Conservation (phyloP, 257 asterid genomes). For the Fraxinus cuspidata region DNA sequence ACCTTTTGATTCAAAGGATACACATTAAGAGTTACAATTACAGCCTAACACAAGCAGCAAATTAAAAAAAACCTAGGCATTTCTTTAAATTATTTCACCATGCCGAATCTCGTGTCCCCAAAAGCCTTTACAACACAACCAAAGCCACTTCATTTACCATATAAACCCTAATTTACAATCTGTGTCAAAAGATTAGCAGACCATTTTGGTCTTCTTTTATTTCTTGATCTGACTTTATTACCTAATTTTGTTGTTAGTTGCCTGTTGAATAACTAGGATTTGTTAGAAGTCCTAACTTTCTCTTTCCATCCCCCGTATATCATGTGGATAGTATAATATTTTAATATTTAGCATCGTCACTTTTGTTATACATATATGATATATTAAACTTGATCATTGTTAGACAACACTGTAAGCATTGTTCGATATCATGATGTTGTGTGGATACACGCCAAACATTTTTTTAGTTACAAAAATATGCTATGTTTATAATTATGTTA, state of each 20-base stretch:
- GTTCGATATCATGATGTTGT: not conserved
- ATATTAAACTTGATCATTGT: no score
- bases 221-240: constrained; percentile 32
- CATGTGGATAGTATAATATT: not conserved
- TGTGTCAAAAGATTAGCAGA: constrained; percentile 41
- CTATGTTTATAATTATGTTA: no score
- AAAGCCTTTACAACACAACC: constrained; percentile 52
- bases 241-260: constrained; percentile 12
- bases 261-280: no score
- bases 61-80: constrained; percentile 6
- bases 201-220: constrained; percentile 32
- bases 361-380: no score
- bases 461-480: no score
- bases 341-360: no score
- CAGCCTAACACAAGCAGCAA: constrained; percentile 22
- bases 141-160: constrained; percentile 29
- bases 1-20: no score
- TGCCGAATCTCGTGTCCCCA: constrained; percentile 38
- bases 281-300: not conserved
- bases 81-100: constrained; percentile 7
- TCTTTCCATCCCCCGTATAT: no score
- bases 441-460: not conserved
- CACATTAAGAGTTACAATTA: not conserved
- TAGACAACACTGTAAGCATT: not conserved
- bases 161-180: constrained; percentile 19